A percentile compares a stretch with the other conserved stretches of the same genome.
Conservation (phyloP, 2,329 filamentous ascomycete genomes). For the Truncatella angustata region DNA sequence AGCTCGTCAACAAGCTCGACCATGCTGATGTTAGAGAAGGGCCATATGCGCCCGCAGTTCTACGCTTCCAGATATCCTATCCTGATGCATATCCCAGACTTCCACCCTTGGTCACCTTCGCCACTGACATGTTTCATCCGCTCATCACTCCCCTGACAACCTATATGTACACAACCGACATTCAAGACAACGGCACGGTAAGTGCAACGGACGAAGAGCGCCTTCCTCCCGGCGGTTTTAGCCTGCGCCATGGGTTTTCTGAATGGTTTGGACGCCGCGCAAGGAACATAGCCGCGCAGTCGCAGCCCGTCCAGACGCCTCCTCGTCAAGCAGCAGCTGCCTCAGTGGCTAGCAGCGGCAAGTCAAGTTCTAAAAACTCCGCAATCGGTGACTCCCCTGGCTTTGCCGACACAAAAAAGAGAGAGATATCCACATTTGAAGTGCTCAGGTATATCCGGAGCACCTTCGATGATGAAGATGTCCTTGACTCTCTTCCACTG, state of each 20-base stretch:
- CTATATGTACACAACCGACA: conserved; percentile 84
- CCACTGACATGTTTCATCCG: conserved; percentile 92
- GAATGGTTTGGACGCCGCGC: conserved; percentile 74
- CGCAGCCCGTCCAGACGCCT: conserved; percentile 25
- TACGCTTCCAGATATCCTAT: conserved; percentile 89
- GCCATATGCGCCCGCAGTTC: conserved; percentile 81
- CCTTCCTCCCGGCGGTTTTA: conserved; percentile 86
- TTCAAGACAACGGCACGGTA: conserved; percentile 72
- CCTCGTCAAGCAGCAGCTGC: conserved; percentile 26
- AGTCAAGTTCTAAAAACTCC: conserved; percentile 23
- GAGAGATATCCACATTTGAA: conserved; percentile 57
- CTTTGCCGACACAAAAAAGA: conserved; percentile 40
- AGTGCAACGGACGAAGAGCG: conserved; percentile 81
- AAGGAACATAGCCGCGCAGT: conserved; percentile 30
- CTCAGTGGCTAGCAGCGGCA: conserved; percentile 20
- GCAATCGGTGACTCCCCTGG: conserved; percentile 28
- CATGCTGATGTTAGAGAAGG: conserved; percentile 49
- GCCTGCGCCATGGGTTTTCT: conserved; percentile 85
- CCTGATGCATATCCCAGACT: conserved; percentile 74
- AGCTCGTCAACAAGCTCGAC: neutral
- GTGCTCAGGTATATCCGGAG: conserved; percentile 79
- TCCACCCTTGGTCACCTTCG: conserved; percentile 83
- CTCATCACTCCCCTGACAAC: conserved; percentile 91
- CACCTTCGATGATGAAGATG: conserved; percentile 73
- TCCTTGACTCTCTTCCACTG: conserved; percentile 77